These are phyloP conservation scores for Colletotrichum higginsianum DNA, from an alignment of 2,329 filamentous ascomycete species.

Conservation along the genomic window DNA sequence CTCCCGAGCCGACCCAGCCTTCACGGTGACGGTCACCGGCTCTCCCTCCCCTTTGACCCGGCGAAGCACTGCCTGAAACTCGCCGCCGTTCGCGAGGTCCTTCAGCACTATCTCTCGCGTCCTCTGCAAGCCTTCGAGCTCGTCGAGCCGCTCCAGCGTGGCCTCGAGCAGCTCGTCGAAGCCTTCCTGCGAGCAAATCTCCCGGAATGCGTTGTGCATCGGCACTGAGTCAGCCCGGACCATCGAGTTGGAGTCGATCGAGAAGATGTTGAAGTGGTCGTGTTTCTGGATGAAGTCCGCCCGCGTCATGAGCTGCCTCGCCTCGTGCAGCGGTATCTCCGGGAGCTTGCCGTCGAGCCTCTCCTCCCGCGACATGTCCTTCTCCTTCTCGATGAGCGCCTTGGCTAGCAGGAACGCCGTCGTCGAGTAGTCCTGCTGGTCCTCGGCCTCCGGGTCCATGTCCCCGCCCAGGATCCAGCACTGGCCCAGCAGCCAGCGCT, in stretches of 20 bases:
- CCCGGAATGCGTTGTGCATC: constrained; percentile 71
- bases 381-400: constrained; percentile 65
- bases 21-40: constrained; percentile 6
- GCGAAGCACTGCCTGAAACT: constrained; percentile 14
- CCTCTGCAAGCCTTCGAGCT: constrained; percentile 67
- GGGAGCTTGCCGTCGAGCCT: constrained; percentile 61
- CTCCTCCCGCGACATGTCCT: constrained; percentile 47
- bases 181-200: constrained; percentile 64
- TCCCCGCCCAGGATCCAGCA: constrained; percentile 80
- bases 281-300: constrained; percentile 71
- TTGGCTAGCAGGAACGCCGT: constrained; percentile 73
- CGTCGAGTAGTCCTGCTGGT: constrained; percentile 71
- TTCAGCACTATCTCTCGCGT: constrained; percentile 72
- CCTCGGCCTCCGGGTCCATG: constrained; percentile 79
- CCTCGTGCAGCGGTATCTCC: constrained; percentile 64
- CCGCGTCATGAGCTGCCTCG: constrained; percentile 69
- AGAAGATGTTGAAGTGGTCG: constrained; percentile 71
- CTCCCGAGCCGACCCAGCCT: background rate
- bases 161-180: constrained; percentile 68
- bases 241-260: constrained; percentile 68
- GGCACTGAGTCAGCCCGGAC: constrained; percentile 70
- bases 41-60: background rate
- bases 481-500: constrained; percentile 82
- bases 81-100: constrained; percentile 46
- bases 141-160: constrained; percentile 67